Evolutionary conservation across 2,329 filamentous ascomycete species (phyloP), one percentile per base, ranked within the genome.

Genomic region (Curvularia lunata): DNA sequence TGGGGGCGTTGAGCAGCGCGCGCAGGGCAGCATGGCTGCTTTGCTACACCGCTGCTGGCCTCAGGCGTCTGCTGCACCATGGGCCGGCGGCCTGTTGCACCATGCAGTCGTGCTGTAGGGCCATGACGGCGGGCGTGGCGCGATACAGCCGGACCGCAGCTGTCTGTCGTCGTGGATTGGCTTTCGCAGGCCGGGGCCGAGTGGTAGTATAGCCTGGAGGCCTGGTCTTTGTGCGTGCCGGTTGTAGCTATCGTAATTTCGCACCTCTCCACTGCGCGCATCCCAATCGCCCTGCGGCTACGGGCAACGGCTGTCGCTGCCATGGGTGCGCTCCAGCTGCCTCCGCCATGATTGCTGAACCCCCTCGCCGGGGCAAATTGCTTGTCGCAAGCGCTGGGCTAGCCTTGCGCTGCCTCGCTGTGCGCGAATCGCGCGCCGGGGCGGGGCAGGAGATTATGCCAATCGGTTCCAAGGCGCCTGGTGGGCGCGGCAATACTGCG

Each of bases 361-460:
- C 18, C 9, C 43, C 18, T 18, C 13, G 16, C 43, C 32, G 43
- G 43, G 43, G 42, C 40, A 42, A 42, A 42, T 42, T 42, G 40
- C 19, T 16, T 16, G 40, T 25, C 40, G 32, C 48, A 49, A 49
- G 18, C 23, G 47, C 32, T n/a, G 5, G 13, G 32, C 30, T 32
- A 16, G 32, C 16, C 16, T 4, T 32, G 30, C 10, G 3, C 30
- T 37, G 32, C 16, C 16, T 37, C 23, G 4, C 23, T 4, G 4
- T 4, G 16, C 43, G 18, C 47, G 7, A 49, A 46, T 58, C n/a
- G 51, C 52, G 28, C 53, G 21, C 23, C 38, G 41, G 25, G 28
- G 43, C 54, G 54, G 49, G 32, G 28, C 54, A 40, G 48, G 42
- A 54, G 38, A 60, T 60, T 60, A 28, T 54, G 54, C 58, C 54